Conservation (phyloP, 2,329 filamentous ascomycete species). For the Lasiodiplodia hormozganensis region DNA sequence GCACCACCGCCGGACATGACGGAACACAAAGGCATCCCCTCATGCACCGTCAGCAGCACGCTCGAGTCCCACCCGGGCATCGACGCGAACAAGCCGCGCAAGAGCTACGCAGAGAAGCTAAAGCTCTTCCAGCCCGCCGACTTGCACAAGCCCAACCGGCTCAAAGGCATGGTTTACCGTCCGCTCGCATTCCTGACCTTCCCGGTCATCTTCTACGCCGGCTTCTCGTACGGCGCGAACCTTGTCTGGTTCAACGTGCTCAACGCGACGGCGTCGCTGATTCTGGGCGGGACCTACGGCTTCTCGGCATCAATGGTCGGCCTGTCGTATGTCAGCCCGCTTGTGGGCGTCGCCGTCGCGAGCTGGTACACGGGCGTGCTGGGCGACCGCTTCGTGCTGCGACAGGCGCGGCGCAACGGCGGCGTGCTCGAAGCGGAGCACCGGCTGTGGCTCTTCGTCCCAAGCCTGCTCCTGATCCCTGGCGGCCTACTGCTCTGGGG, state of each 20-base stretch:
- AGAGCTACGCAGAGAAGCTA: conserved; percentile 44
- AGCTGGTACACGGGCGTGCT: conserved; percentile 40
- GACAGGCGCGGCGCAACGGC: conserved; percentile 45
- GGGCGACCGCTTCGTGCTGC: conserved; percentile 43
- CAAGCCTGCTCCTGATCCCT: conserved; percentile 52
- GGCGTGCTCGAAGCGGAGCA: conserved; percentile 52
- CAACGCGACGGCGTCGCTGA: conserved; percentile 50
- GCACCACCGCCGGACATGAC: conserved; percentile 28
- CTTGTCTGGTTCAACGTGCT: conserved; percentile 54
- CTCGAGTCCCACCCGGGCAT: conserved; percentile 7
- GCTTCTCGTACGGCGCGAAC: conserved; percentile 49
- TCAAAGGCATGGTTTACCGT: conserved; percentile 38
- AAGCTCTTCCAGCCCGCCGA: conserved; percentile 40
- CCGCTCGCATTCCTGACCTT: conserved; percentile 48
- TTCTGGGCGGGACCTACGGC: conserved; percentile 47
- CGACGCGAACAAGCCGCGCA: conserved; percentile 24
- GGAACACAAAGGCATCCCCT: neutral
- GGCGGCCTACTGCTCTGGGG: conserved; percentile 58
- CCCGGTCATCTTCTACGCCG: conserved; percentile 48
- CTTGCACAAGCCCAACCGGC: conserved; percentile 40
- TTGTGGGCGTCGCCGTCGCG: conserved; percentile 46
- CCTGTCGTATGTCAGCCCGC: conserved; percentile 44
- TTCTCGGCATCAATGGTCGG: conserved; percentile 49
- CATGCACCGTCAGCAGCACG: conserved; percentile 2
- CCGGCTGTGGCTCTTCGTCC: conserved; percentile 49